phyloP scores from a whole-genome alignment of 495 filamentous ascomycete species.

The Xylaria venustula region DNA sequence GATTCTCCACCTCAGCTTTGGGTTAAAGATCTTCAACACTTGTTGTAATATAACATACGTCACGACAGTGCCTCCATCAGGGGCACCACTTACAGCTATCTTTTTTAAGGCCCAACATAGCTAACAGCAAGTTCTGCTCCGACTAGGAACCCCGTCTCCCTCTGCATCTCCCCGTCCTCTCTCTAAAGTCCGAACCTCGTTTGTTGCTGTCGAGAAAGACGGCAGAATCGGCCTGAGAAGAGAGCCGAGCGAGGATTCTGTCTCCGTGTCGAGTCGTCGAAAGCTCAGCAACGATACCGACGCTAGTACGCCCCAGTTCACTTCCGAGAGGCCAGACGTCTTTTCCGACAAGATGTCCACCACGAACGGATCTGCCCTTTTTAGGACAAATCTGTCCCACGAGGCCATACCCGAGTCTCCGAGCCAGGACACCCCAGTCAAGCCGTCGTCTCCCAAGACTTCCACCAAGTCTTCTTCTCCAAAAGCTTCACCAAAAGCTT shows the following conservation, averaged over 20 bases:
- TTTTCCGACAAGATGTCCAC: conserved; percentile 31
- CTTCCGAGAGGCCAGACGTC: conserved; percentile 30
- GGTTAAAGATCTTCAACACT: conserved; percentile 2
- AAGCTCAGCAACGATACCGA: conserved; percentile 38
- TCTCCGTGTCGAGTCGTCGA: conserved; percentile 32
- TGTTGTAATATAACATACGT: conserved; percentile 2
- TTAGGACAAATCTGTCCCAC: conserved; percentile 32
- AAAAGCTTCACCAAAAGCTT: no score
- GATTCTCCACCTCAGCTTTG: neutral
- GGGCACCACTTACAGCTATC: conserved; percentile 7
- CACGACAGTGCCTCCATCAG: conserved; percentile 8
- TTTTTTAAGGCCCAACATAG: conserved; percentile 14
- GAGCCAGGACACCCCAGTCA: conserved; percentile 12
- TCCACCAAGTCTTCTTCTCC: no score
- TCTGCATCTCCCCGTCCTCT: conserved; percentile 57
- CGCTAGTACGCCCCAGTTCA: conserved; percentile 27
- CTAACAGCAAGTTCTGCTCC: conserved; percentile 25
- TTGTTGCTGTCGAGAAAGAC: conserved; percentile 73
- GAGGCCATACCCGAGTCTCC: conserved; percentile 38
- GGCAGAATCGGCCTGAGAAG: conserved; percentile 47
- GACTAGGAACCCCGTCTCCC: conserved; percentile 26
- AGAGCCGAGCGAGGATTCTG: conserved; percentile 43
- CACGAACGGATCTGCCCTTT: conserved; percentile 22
- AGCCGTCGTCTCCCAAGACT: conserved; percentile 18
- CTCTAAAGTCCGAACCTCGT: conserved; percentile 79